Evolutionary conservation across 257 asterid species (phyloP).

Genomic region (Sherardia arvensis): DNA sequence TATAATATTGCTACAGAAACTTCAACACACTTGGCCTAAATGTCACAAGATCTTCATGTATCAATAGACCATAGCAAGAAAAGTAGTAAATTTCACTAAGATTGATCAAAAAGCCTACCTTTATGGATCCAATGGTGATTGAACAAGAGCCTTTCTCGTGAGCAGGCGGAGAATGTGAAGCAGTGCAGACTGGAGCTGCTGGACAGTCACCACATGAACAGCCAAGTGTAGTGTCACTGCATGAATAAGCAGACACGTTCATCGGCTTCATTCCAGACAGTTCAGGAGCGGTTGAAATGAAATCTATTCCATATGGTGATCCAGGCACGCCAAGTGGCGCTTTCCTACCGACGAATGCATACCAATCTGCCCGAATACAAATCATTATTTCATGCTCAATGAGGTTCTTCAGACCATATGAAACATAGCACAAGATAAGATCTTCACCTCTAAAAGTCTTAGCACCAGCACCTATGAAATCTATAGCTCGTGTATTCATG

Average conservation of each 20-base stretch:
- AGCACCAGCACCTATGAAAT: conserved; percentile 96
- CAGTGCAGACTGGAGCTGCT: conserved; percentile 57
- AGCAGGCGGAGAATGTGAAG: conserved; percentile 59
- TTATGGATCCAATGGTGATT: conserved; percentile 68
- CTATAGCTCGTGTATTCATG: conserved; percentile 92
- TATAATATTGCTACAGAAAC: conserved; percentile 66
- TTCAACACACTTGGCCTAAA: conserved; percentile 95
- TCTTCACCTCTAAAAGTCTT: conserved; percentile 59
- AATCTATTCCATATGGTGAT: conserved; percentile 83
- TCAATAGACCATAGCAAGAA: conserved; percentile 1
- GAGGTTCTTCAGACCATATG: background rate
- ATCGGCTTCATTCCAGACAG: conserved; percentile 78
- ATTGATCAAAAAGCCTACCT: conserved; percentile 29
- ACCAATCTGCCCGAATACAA: conserved; percentile 67
- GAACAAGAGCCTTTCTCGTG: conserved; percentile 64
- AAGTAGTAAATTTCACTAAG: background rate
- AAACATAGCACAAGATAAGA: background rate
- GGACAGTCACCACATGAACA: conserved; percentile 99
- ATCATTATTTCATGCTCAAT: background rate
- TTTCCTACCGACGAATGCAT: conserved; percentile 61
- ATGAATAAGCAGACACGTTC: conserved; percentile 78
- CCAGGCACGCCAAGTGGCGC: conserved; percentile 75
- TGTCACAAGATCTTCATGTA: background rate
- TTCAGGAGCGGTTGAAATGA: conserved; percentile 55
- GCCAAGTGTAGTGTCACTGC: conserved; percentile 86